Evolutionary conservation across 257 asterid genomes (phyloP), one percentile per base, ranked within the genome.

Genomic region (Misopates orontium): DNA sequence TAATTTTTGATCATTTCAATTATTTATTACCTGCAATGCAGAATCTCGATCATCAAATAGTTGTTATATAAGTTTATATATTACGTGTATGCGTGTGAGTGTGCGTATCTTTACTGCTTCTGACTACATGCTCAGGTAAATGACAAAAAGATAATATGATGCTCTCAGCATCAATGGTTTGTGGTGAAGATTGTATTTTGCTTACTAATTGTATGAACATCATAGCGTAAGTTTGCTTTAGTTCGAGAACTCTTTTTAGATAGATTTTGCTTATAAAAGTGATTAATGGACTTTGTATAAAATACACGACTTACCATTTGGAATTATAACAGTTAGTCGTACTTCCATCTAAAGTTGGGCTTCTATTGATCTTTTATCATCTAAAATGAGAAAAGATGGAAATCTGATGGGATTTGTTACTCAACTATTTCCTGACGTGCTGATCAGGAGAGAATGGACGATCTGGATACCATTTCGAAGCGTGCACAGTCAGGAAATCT

Each of bases 401-500:
- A n/a, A n/a, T n/a, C 28, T 41, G 52, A 20, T 31, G 22, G 22
- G 21, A 41, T 61, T 19, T 42, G 23, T 19, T 60, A 12, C 31
- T 41, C 24, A 32, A 13, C 25, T 22, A 55, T 62, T 65, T 68
- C n/a, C 19, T 69, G 59, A 69, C 56, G 68, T 36, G 83, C 72
- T 57, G 25, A 64, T 8, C 64, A 42, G 49, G 84, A 79, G 67
- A 75, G 73, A 1, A 64, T 59, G 21, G 72, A 78, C 41, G 73
- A 62, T 69, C 64, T 55, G 32, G 86, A 79, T 66, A 54, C 82
- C 56, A 66, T 66, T 69, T 64, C 87, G 19, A 87, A 80, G 68
- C 79, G 80, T 42, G 81, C 84, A 50, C 79, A 84, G 51, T 80
- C 87, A 62, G 84, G 77, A 56, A 70, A 75, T 47, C 65, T 65